phyloP scores from a whole-genome alignment of 148 eudicot species.

The Camellia sinensis region DNA sequence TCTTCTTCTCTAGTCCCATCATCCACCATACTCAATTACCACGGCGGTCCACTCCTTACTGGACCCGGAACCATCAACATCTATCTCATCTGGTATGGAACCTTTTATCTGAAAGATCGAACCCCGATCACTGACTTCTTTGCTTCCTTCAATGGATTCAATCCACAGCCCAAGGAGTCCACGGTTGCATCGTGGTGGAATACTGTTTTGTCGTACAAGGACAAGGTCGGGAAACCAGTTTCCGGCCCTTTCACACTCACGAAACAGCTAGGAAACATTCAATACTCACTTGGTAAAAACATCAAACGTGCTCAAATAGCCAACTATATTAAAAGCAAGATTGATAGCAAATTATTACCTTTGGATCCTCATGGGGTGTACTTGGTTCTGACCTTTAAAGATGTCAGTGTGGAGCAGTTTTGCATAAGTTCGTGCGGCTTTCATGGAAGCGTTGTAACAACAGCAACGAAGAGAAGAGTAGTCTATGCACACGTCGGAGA shows the following conservation, averaged over 20 bases:
- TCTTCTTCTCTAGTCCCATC: conserved; percentile 17
- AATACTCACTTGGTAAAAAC: conserved; percentile 17
- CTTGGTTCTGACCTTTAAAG: conserved; percentile 18
- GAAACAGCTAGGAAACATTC: conserved; percentile 9
- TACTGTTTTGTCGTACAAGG: conserved; percentile 11
- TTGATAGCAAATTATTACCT: conserved; percentile 2
- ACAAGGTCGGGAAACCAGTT: conserved; percentile 7
- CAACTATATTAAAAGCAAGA: conserved; percentile 17
- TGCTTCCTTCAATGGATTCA: conserved; percentile 5
- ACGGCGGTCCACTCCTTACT: conserved; percentile 18
- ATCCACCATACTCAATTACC: conserved; percentile 19
- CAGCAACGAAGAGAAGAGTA: not conserved
- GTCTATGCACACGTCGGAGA: conserved; percentile 20
- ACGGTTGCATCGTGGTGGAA: conserved; percentile 16
- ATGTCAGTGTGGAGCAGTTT: conserved; percentile 14
- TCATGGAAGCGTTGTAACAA: not conserved
- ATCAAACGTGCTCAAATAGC: conserved; percentile 19
- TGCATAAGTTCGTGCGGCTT: conserved; percentile 21
- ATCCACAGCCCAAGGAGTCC: not conserved
- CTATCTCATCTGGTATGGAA: conserved; percentile 21
- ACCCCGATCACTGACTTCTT: conserved; percentile 22
- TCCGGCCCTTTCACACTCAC: not conserved
- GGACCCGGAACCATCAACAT: conserved; percentile 13
- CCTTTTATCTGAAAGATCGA: conserved; percentile 14
- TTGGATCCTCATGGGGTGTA: conserved; percentile 17